Evolutionary conservation across 495 filamentous ascomycete species (phyloP), one percentile per base, ranked within the genome.

Genomic region (Lasiosphaeria miniovina): DNA sequence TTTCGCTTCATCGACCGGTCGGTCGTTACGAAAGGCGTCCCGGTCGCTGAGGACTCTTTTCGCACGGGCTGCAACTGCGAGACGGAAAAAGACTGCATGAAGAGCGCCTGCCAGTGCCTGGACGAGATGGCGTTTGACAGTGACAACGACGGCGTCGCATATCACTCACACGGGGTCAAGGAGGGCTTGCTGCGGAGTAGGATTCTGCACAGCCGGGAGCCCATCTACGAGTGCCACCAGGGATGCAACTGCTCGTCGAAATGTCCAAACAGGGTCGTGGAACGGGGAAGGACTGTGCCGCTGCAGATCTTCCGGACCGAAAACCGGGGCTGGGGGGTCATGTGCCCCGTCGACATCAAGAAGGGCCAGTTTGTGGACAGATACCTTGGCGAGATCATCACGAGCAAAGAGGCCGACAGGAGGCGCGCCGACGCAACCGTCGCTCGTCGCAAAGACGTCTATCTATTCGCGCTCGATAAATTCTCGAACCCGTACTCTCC

Each of bases 331-430:
- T 96, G 93, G 84, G 94, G 91, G 33, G 82, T 98, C 2, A 81
- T 86, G 9, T 91, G 86, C 46, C 81, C 79, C 0, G 80, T 87
- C 11, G 73, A 83, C 31, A 84, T 98, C 31, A 76, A 81, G 57
- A 78, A 81, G 54, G 93, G 93, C 6, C 89, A 95, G 65, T 97
- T 95, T 64, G 84, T 98, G 55, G 93, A 95, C 66, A 82, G 83
- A 24, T 98, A 98, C 61, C 85, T 91, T 12, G 93, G 93, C 1
- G 93, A 98, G 69, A 83, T 96, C 33, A 88, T 98, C 61, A 90
- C 88, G 0, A 77, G 81, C 31, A 71, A 82, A 9, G 86, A 88
- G 68, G 88, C 93, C 3, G 81, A 86, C 32, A 64, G 74, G 3
- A 86, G 94, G 6, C 87, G 91, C 34, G 73, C 68, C 2, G 69